Evolutionary conservation across 345 rosid genomes (phyloP).

Genomic region (Toxicodendron radicans): DNA sequence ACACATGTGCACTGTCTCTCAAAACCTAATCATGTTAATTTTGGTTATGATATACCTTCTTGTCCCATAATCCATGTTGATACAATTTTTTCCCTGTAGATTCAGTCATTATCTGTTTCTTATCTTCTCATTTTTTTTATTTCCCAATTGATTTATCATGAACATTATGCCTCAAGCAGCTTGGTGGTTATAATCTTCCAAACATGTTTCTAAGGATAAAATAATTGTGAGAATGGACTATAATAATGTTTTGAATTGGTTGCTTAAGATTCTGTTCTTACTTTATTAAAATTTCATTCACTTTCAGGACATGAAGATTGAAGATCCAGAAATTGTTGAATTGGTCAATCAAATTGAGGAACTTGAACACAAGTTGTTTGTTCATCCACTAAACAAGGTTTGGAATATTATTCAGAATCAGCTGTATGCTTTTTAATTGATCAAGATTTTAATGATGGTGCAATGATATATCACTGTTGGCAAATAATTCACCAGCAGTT

Average conservation of each 20-base stretch:
- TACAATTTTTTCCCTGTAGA: background rate
- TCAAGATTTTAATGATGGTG: background rate
- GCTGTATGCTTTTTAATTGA: background rate
- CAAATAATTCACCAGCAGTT: too few species aligned
- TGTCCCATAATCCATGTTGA: background rate
- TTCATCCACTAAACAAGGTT: slow-evolving; percentile 94
- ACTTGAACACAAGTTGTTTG: slow-evolving; percentile 70
- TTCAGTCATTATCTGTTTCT: background rate
- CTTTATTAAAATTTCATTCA: background rate
- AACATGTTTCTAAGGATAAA: background rate
- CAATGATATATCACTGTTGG: background rate
- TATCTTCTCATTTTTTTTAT: background rate
- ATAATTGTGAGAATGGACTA: background rate
- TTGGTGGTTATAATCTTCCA: background rate
- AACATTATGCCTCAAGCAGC: background rate
- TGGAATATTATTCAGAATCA: slow-evolving; percentile 12
- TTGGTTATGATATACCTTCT: background rate
- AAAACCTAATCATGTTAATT: background rate
- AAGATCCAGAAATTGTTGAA: slow-evolving; percentile 84
- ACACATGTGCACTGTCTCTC: background rate
- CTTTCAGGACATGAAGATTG: slow-evolving; percentile 93
- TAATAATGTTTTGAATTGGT: slow-evolving; percentile 1
- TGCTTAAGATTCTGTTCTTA: too few species aligned
- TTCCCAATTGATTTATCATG: background rate
- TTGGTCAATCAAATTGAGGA: slow-evolving; percentile 82